phyloP scores from a whole-genome alignment of 2,329 filamentous ascomycete genomes.

The Didymella pinodella region DNA sequence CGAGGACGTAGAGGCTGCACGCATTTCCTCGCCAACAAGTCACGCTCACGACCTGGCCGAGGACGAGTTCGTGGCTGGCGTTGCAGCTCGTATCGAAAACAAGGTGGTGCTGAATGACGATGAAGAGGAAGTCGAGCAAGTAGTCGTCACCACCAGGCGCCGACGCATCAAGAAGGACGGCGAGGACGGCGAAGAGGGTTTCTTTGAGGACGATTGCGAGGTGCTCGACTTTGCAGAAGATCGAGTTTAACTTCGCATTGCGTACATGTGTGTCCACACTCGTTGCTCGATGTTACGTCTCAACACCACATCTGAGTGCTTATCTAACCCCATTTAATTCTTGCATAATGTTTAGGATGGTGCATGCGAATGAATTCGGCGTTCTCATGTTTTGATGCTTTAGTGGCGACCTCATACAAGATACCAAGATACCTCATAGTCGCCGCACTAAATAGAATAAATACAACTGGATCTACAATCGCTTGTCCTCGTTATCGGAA shows the following conservation, averaged over 20 bases:
- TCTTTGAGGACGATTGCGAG: conserved; percentile 93
- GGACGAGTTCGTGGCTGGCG: conserved; percentile 60
- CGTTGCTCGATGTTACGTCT: background rate
- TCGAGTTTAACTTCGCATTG: conserved; percentile 51
- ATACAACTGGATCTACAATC: background rate
- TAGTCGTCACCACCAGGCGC: conserved; percentile 81
- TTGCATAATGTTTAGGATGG: background rate
- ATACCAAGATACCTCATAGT: conserved; percentile 15
- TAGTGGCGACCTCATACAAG: background rate
- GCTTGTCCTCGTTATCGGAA: background rate
- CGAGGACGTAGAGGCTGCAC: conserved; percentile 57
- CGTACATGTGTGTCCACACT: background rate
- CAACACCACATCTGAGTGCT: background rate
- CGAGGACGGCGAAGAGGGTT: conserved; percentile 71
- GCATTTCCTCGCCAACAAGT: conserved; percentile 52
- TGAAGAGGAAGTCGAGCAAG: conserved; percentile 72
- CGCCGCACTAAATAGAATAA: conserved; percentile 9
- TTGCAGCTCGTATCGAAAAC: conserved; percentile 52
- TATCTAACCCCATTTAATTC: background rate
- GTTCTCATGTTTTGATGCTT: conserved; percentile 2
- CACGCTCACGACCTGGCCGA: conserved; percentile 48
- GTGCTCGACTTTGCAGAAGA: conserved; percentile 83
- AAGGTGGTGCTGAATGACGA: conserved; percentile 60
- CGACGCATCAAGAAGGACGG: conserved; percentile 62
- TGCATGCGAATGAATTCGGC: background rate